A percentile compares a stretch with the other conserved stretches of the same genome.
These are phyloP conservation scores for Thelonectria blattea DNA, from an alignment of 2,329 filamentous ascomycete genomes.

Conservation along the genomic window DNA sequence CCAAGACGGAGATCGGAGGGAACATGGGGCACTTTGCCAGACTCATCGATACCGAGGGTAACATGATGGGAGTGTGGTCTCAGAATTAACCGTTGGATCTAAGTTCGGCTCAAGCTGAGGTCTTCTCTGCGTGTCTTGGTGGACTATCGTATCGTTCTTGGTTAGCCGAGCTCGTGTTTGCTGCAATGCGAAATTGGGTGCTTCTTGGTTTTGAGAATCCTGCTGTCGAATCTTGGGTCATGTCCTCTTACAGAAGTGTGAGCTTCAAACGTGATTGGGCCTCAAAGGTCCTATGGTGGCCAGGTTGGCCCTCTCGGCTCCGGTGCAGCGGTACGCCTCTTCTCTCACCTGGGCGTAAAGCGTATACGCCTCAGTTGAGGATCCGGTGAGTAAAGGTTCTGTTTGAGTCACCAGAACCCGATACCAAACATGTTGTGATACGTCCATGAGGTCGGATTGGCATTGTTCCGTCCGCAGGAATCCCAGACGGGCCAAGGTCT, in stretches of 20 bases:
- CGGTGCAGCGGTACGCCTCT: not conserved
- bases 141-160: slow-evolving; percentile 7
- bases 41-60: slow-evolving; percentile 48
- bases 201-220: not conserved
- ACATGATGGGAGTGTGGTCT: slow-evolving; percentile 45
- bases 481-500: not conserved
- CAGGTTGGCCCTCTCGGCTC: too few relatives aligned
- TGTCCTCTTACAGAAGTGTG: not conserved
- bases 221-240: not conserved
- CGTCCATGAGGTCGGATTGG: slow-evolving; percentile 7
- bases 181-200: not conserved
- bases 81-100: slow-evolving; percentile 31
- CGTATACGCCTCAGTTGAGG: slow-evolving; percentile 6
- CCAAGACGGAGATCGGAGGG: slow-evolving; percentile 44
- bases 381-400: not conserved
- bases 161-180: not conserved
- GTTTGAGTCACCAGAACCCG: slow-evolving; percentile 14
- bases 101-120: not conserved
- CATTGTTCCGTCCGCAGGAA: slow-evolving; percentile 14
- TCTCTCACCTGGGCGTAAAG: slow-evolving; percentile 4
- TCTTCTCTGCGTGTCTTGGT: not conserved
- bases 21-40: slow-evolving; percentile 45
- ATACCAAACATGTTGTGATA: slow-evolving; percentile 17
- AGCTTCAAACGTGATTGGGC: not conserved
- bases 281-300: not conserved